phyloP scores from a whole-genome alignment of 495 filamentous ascomycete genomes.

The Penicillium robsamsonii region DNA sequence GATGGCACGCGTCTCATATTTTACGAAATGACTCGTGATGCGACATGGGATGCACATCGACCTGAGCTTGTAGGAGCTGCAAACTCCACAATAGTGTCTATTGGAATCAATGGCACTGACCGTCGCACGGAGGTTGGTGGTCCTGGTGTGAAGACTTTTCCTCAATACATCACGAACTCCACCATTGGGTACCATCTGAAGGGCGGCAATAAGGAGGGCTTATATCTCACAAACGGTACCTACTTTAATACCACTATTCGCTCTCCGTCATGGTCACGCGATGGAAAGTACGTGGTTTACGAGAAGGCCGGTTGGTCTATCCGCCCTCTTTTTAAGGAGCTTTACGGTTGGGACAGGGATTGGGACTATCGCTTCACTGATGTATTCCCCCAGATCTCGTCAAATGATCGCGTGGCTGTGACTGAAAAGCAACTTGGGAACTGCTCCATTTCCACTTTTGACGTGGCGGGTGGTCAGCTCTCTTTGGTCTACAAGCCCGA shows the following conservation, averaged over 20 bases:
- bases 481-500: slow-evolving; percentile 16
- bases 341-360: slow-evolving; percentile 31
- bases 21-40: slow-evolving; percentile 30
- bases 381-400: slow-evolving; percentile 31
- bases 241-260: slow-evolving; percentile 23
- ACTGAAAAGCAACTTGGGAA: slow-evolving; percentile 32
- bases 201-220: slow-evolving; percentile 18
- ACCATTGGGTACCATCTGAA: slow-evolving; percentile 30
- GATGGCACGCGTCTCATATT: slow-evolving; percentile 29
- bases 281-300: slow-evolving; percentile 30
- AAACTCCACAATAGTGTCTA: slow-evolving; percentile 24
- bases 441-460: slow-evolving; percentile 25
- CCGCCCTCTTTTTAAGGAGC: slow-evolving; percentile 27
- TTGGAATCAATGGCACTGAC: slow-evolving; percentile 24
- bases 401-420: slow-evolving; percentile 23
- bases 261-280: slow-evolving; percentile 30
- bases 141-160: slow-evolving; percentile 25
- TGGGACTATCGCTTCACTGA: slow-evolving; percentile 40
- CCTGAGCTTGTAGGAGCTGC: slow-evolving; percentile 17
- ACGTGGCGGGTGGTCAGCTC: slow-evolving; percentile 13
- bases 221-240: slow-evolving; percentile 22
- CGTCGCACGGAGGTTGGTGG: slow-evolving; percentile 17
- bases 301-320: slow-evolving; percentile 27
- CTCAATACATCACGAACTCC: slow-evolving; percentile 24
- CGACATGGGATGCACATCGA: slow-evolving; percentile 31